Conservation (phyloP, 78 protist species). For the Dictyostelium firmibasis region DNA sequence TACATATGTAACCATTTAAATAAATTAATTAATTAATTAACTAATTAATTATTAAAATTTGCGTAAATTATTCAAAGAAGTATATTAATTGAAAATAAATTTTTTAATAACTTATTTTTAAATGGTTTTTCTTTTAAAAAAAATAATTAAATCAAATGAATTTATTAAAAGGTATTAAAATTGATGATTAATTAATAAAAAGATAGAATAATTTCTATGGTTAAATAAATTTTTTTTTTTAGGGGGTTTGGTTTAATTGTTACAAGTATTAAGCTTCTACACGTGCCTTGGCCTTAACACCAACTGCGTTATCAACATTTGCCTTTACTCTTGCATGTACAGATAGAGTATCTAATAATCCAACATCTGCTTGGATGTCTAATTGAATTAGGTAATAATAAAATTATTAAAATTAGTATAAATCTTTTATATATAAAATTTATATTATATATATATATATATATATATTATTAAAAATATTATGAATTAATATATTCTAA, state of each 20-base stretch:
- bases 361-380: neutral
- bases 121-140: no score
- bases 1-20: no score
- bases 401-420: neutral
- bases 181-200: neutral
- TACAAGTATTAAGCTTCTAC: neutral
- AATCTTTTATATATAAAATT: no score
- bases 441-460: no score
- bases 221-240: neutral
- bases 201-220: neutral
- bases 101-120: no score
- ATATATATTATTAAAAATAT: no score
- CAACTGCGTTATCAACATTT: neutral
- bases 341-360: neutral
- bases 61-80: no score
- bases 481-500: no score
- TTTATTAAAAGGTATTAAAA: neutral
- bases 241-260: neutral
- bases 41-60: no score
- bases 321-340: conserved; percentile 11
- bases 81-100: no score
- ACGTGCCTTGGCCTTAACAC: neutral
- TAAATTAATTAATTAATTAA: no score
- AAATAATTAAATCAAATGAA: no score
- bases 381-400: neutral